Evolutionary conservation across 2,329 filamentous ascomycete species (phyloP).

Genomic region (Beauveria scarabaeidicola): DNA sequence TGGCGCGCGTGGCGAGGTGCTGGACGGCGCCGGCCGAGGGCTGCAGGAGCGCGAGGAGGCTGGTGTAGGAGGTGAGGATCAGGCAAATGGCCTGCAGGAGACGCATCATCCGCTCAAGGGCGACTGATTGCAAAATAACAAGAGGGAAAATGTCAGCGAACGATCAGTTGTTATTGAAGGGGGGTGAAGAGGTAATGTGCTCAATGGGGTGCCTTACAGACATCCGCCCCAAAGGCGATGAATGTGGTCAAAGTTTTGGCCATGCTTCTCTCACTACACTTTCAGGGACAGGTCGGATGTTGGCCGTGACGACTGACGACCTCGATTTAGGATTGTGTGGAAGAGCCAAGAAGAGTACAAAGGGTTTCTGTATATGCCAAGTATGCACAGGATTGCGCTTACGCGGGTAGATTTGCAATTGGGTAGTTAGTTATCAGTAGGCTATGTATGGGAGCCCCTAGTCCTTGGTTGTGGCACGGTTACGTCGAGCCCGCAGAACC

Average conservation of each 20-base stretch:
- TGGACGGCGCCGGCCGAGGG: slow-evolving; percentile 13
- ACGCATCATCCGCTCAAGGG: slow-evolving; percentile 53
- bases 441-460: neutral
- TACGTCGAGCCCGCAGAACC: neutral
- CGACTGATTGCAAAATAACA: slow-evolving; percentile 30
- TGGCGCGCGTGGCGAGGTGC: slow-evolving; percentile 22
- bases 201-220: slow-evolving; percentile 27
- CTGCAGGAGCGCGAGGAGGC: slow-evolving; percentile 29
- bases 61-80: slow-evolving; percentile 37
- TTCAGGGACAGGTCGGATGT: neutral
- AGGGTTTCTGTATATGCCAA: neutral
- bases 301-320: no score
- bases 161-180: neutral
- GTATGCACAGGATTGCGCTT: neutral
- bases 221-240: slow-evolving; percentile 39
- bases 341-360: neutral
- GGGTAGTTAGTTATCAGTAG: neutral
- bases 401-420: neutral
- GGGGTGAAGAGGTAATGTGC: neutral
- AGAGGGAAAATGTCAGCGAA: neutral
- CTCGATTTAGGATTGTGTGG: neutral
- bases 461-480: neutral
- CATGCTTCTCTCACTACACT: slow-evolving; percentile 13
- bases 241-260: slow-evolving; percentile 23
- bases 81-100: slow-evolving; percentile 44